phyloP scores from a whole-genome alignment of 2,329 filamentous ascomycete species.

The Emmonsia crescens region DNA sequence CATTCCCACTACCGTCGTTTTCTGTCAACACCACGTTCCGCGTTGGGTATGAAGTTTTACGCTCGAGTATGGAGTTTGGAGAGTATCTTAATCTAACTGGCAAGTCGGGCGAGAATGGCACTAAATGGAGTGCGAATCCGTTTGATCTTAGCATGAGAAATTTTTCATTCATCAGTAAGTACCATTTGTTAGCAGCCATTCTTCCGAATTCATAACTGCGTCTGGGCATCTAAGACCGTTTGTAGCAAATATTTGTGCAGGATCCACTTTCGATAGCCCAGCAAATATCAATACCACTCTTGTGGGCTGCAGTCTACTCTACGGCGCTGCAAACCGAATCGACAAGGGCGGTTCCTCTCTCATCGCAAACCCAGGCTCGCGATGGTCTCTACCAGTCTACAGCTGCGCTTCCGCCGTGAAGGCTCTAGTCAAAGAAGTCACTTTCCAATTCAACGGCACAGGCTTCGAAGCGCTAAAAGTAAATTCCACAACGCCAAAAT shows the following conservation, averaged over 20 bases:
- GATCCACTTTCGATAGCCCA: slow-evolving; percentile 18
- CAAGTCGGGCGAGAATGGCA: background rate
- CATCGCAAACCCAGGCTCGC: slow-evolving; percentile 30
- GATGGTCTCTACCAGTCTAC: slow-evolving; percentile 35
- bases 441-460: slow-evolving; percentile 34
- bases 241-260: slow-evolving; percentile 11
- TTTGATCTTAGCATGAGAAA: background rate
- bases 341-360: slow-evolving; percentile 25
- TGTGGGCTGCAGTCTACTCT: slow-evolving; percentile 31
- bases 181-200: background rate
- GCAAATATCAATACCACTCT: slow-evolving; percentile 35
- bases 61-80: slow-evolving; percentile 4
- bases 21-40: slow-evolving; percentile 5
- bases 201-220: background rate
- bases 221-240: background rate
- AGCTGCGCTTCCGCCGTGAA: slow-evolving; percentile 33
- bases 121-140: slow-evolving; percentile 3
- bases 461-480: slow-evolving; percentile 26
- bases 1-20: slow-evolving; percentile 3
- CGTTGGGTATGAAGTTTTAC: slow-evolving; percentile 2
- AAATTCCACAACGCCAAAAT: slow-evolving; percentile 26
- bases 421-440: slow-evolving; percentile 36
- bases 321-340: slow-evolving; percentile 28
- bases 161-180: slow-evolving; percentile 7
- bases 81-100: slow-evolving; percentile 6